These are phyloP conservation scores for Bipolaris zeicola DNA, from an alignment of 2,329 filamentous ascomycete genomes.

Conservation along the genomic window DNA sequence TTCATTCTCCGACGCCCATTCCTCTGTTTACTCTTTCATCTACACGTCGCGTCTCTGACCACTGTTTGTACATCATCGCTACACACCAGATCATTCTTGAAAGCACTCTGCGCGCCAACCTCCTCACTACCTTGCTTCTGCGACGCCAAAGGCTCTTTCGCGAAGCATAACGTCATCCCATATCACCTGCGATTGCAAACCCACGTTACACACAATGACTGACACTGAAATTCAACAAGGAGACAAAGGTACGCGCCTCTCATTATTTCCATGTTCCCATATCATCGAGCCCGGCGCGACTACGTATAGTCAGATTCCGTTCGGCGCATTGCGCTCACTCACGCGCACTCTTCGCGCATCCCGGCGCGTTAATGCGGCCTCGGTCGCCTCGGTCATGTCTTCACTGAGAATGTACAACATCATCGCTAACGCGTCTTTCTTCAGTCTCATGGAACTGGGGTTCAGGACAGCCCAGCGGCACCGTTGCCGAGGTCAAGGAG, in stretches of 20 bases:
- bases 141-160: slow-evolving; percentile 26
- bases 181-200: slow-evolving; percentile 19
- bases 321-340: slow-evolving; percentile 7
- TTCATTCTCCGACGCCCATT: slow-evolving; percentile 22
- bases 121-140: slow-evolving; percentile 20
- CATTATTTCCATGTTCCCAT: neutral
- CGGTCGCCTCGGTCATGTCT: slow-evolving; percentile 21
- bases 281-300: neutral
- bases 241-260: slow-evolving; percentile 42
- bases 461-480: slow-evolving; percentile 60
- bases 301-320: neutral
- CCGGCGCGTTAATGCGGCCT: slow-evolving; percentile 11
- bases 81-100: slow-evolving; percentile 20
- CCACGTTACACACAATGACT: slow-evolving; percentile 37
- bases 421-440: slow-evolving; percentile 8
- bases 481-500: slow-evolving; percentile 62
- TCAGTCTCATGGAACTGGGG: slow-evolving; percentile 70
- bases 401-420: slow-evolving; percentile 28
- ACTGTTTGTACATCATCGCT: slow-evolving; percentile 32
- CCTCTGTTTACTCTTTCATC: slow-evolving; percentile 28
- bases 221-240: slow-evolving; percentile 45
- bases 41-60: slow-evolving; percentile 23
- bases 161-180: slow-evolving; percentile 41
- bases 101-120: slow-evolving; percentile 35
- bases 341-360: slow-evolving; percentile 6